Conservation (phyloP, 2,329 filamentous ascomycete species). For the Fusarium graminum region DNA sequence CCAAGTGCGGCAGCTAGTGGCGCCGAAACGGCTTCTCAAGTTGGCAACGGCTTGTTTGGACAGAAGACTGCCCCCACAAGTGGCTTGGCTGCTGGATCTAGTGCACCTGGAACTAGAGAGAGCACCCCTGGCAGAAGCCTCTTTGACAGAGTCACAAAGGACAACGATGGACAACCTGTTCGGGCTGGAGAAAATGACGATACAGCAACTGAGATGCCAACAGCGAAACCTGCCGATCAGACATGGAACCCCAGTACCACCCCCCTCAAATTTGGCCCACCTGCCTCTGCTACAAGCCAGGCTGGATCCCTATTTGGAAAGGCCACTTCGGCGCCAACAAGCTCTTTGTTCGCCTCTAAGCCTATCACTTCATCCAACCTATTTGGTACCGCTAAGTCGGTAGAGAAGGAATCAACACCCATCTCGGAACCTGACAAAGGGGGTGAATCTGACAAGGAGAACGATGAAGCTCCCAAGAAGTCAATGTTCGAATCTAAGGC, state of each 20-base stretch:
- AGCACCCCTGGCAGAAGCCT: conserved; percentile 64
- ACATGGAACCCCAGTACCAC: conserved; percentile 61
- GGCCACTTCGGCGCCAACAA: conserved; percentile 48
- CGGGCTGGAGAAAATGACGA: conserved; percentile 53
- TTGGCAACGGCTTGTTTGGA: conserved; percentile 46
- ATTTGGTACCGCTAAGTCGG: conserved; percentile 54
- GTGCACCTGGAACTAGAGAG: conserved; percentile 59
- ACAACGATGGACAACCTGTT: conserved; percentile 63
- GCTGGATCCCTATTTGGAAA: conserved; percentile 53
- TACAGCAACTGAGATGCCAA: conserved; percentile 45
- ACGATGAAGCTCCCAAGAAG: conserved; percentile 56
- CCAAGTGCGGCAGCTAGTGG: conserved; percentile 59
- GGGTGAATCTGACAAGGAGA: conserved; percentile 61
- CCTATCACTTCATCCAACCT: conserved; percentile 52
- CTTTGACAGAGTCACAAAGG: conserved; percentile 68
- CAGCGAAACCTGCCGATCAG: conserved; percentile 53
- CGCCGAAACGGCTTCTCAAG: conserved; percentile 56
- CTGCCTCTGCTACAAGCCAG: conserved; percentile 49
- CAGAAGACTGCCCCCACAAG: conserved; percentile 51
- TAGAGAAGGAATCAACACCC: conserved; percentile 48
- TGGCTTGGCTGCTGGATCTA: conserved; percentile 50
- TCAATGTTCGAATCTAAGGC: conserved; percentile 51
- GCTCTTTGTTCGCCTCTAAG: conserved; percentile 56
- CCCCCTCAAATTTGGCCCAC: conserved; percentile 67
- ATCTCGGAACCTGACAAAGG: conserved; percentile 52